Conservation (phyloP, 2,329 filamentous ascomycete species). For the Botryosphaeria dothidea region DNA sequence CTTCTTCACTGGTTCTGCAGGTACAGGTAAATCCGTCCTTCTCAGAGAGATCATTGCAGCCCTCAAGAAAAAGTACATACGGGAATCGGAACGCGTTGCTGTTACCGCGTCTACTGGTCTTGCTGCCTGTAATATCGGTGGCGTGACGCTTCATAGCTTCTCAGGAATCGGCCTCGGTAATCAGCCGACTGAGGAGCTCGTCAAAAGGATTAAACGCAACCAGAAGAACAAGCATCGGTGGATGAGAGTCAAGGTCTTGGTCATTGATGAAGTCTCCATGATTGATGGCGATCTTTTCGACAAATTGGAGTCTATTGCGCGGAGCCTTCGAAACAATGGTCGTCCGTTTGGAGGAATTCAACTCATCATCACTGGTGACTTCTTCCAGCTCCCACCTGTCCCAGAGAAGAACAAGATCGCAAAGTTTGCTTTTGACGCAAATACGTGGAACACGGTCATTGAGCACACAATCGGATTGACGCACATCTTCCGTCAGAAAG, state of each 20-base stretch:
- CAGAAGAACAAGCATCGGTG: slow-evolving; percentile 85
- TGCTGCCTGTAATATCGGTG: slow-evolving; percentile 94
- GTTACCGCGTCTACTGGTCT: slow-evolving; percentile 95
- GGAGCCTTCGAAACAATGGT: slow-evolving; percentile 84
- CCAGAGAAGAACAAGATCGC: slow-evolving; percentile 72
- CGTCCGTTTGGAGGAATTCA: slow-evolving; percentile 95
- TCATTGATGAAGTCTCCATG: slow-evolving; percentile 98
- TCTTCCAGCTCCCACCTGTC: slow-evolving; percentile 95
- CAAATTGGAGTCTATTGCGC: slow-evolving; percentile 86
- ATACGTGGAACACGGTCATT: slow-evolving; percentile 88
- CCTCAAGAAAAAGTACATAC: slow-evolving; percentile 72
- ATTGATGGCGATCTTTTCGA: slow-evolving; percentile 96
- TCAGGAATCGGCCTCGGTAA: slow-evolving; percentile 94
- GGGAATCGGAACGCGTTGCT: slow-evolving; percentile 81
- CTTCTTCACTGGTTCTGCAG: slow-evolving; percentile 96
- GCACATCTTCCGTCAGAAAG: slow-evolving; percentile 94
- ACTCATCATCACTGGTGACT: slow-evolving; percentile 92
- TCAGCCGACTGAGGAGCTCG: slow-evolving; percentile 74
- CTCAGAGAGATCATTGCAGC: slow-evolving; percentile 88
- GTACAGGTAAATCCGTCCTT: slow-evolving; percentile 94
- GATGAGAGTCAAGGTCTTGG: slow-evolving; percentile 81
- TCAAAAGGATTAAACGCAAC: slow-evolving; percentile 90
- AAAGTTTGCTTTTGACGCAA: slow-evolving; percentile 91
- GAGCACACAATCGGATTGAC: slow-evolving; percentile 94
- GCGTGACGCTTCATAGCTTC: slow-evolving; percentile 94